Conservation (phyloP, 2,329 filamentous ascomycete genomes). For the Colletotrichum truncatum region DNA sequence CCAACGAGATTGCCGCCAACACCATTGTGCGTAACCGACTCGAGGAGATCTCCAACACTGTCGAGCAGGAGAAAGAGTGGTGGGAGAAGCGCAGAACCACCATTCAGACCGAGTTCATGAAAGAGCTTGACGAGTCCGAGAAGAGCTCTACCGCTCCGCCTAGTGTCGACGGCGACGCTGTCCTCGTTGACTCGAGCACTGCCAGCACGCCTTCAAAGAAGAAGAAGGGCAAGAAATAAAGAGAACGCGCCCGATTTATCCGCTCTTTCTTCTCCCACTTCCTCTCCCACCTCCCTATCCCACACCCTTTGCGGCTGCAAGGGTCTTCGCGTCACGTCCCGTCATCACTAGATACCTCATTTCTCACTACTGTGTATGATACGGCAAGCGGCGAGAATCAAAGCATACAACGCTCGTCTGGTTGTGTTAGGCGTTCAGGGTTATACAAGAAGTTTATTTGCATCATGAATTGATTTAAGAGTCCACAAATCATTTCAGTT, state of each 20-base stretch:
- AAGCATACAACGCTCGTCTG: constrained; percentile 20
- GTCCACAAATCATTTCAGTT: background rate
- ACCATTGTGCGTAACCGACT: constrained; percentile 78
- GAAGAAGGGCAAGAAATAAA: constrained; percentile 73
- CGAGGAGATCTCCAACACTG: constrained; percentile 77
- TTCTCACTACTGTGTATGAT: background rate
- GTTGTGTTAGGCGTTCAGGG: constrained; percentile 24
- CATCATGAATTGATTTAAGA: constrained; percentile 16
- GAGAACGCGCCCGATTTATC: background rate
- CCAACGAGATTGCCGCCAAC: constrained; percentile 95
- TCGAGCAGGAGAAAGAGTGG: constrained; percentile 83
- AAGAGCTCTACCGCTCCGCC: constrained; percentile 49
- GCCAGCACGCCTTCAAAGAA: constrained; percentile 58
- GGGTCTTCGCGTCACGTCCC: background rate
- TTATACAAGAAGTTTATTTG: background rate
- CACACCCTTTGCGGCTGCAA: background rate
- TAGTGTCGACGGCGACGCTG: constrained; percentile 80
- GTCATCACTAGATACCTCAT: constrained; percentile 26
- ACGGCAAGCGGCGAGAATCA: constrained; percentile 8
- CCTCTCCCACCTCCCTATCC: background rate
- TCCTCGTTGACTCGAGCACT: constrained; percentile 74
- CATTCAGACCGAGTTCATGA: constrained; percentile 82
- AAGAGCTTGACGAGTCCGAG: constrained; percentile 78
- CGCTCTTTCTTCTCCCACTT: background rate
- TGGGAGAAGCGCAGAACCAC: constrained; percentile 85